These are phyloP conservation scores for Colletotrichum sansevieriae DNA, from an alignment of 2,329 filamentous ascomycete species.

Conservation along the genomic window DNA sequence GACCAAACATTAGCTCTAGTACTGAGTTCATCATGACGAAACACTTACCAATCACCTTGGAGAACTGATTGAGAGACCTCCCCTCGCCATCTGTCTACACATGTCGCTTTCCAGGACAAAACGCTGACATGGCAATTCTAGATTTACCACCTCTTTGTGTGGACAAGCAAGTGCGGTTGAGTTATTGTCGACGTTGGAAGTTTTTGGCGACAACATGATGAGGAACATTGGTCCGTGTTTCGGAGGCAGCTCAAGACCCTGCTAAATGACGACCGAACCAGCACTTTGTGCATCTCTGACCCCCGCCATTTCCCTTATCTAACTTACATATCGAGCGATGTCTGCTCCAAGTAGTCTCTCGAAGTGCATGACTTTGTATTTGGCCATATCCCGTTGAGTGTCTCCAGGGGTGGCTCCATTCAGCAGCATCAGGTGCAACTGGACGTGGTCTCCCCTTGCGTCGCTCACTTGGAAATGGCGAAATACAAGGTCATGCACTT, in stretches of 20 bases:
- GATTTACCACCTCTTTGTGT: background rate
- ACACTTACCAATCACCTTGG: slow-evolving; percentile 69
- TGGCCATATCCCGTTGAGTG: no score
- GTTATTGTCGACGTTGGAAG: background rate
- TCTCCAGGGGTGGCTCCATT: no score
- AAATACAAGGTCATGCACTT: no score
- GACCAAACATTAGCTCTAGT: slow-evolving; percentile 59
- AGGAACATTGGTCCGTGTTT: slow-evolving; percentile 96
- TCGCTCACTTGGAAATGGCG: no score
- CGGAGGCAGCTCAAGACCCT: slow-evolving; percentile 94
- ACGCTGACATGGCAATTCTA: slow-evolving; percentile 26
- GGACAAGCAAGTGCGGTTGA: no score
- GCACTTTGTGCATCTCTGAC: slow-evolving; percentile 82
- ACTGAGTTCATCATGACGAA: slow-evolving; percentile 70
- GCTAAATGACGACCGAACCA: slow-evolving; percentile 82
- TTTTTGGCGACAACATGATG: slow-evolving; percentile 69
- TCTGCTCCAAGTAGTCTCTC: no score
- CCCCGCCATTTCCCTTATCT: no score
- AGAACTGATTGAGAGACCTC: slow-evolving; percentile 66
- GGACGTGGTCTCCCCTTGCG: no score
- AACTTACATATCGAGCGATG: no score
- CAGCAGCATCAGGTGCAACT: no score
- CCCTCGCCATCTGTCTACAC: slow-evolving; percentile 26
- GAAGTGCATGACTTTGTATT: no score
- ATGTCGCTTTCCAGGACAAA: background rate